A percentile compares a stretch with the other conserved stretches of the same genome.
These are phyloP conservation scores for Pistacia atlantica DNA, from an alignment of 345 rosid genomes.

Conservation along the genomic window DNA sequence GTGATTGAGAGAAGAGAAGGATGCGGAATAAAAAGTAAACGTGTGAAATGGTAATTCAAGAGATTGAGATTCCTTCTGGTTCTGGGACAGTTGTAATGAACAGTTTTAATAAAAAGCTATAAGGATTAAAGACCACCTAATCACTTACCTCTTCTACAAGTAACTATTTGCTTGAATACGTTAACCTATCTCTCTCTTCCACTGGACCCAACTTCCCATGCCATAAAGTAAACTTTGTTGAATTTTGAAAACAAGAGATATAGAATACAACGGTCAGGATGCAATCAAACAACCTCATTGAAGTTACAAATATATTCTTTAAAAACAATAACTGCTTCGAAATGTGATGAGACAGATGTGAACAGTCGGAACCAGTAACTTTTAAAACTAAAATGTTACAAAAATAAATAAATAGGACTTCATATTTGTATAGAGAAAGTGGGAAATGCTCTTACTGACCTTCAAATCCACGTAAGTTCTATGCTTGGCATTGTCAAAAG, in stretches of 20 bases:
- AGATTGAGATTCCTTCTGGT: conserved; percentile 35
- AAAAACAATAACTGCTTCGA: not conserved
- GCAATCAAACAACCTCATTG: conserved; percentile 1
- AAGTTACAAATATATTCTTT: not conserved
- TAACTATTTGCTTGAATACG: conserved; percentile 24
- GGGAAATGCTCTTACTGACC: conserved; percentile 37
- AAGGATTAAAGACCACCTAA: conserved; percentile 15
- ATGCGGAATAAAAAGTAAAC: conserved; percentile 2
- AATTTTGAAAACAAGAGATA: conserved; percentile 6
- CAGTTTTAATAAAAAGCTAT: conserved; percentile 1
- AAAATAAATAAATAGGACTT: not conserved
- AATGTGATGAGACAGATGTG: not conserved
- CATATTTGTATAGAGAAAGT: not conserved
- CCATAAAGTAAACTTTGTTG: conserved; percentile 13
- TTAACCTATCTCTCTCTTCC: conserved; percentile 9
- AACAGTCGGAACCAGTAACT: too few relatives aligned
- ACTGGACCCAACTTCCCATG: conserved; percentile 20
- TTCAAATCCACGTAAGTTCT: conserved; percentile 95
- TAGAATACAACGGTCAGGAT: not conserved
- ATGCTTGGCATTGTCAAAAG: conserved; percentile 92
- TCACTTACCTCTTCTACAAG: conserved; percentile 43
- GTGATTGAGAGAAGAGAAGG: conserved; percentile 5
- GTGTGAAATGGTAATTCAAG: conserved; percentile 14
- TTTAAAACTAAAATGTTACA: not conserved
- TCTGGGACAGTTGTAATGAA: conserved; percentile 18